phyloP scores from a whole-genome alignment of 2,329 filamentous ascomycete genomes.

The Epichloe uncinata region DNA sequence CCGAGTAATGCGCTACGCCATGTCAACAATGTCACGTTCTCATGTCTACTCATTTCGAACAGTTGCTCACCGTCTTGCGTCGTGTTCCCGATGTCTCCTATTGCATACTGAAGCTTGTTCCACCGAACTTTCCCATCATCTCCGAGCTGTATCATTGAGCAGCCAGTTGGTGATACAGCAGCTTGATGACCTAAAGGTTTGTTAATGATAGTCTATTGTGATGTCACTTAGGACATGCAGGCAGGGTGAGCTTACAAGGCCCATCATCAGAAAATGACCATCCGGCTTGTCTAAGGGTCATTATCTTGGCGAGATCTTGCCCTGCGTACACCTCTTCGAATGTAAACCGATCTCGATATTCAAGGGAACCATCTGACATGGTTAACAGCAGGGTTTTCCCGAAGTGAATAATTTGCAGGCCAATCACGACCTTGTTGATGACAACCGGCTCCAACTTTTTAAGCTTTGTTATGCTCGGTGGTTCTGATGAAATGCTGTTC shows the following conservation, averaged over 20 bases:
- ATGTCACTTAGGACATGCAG: background rate
- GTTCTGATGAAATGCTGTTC: slow-evolving; percentile 31
- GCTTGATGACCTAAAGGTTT: slow-evolving; percentile 37
- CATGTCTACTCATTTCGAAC: background rate
- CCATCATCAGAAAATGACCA: slow-evolving; percentile 57
- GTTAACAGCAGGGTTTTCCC: slow-evolving; percentile 59
- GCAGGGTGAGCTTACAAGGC: slow-evolving; percentile 37
- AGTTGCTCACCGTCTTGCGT: slow-evolving; percentile 32
- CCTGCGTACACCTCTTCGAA: slow-evolving; percentile 56
- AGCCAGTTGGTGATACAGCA: slow-evolving; percentile 47
- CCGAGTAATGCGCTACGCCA: slow-evolving; percentile 35
- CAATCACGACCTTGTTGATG: slow-evolving; percentile 57
- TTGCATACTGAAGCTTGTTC: slow-evolving; percentile 39
- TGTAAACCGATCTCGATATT: slow-evolving; percentile 64
- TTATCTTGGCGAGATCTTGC: slow-evolving; percentile 50
- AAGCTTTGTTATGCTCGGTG: slow-evolving; percentile 28
- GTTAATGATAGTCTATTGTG: slow-evolving; percentile 5
- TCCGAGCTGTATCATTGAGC: slow-evolving; percentile 43
- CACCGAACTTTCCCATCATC: slow-evolving; percentile 47
- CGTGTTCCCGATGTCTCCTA: slow-evolving; percentile 33
- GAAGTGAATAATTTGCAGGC: slow-evolving; percentile 53
- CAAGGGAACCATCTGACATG: slow-evolving; percentile 68
- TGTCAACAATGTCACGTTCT: slow-evolving; percentile 6
- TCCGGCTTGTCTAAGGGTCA: slow-evolving; percentile 61
- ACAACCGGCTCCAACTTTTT: slow-evolving; percentile 55